Percentiles rank a stretch among this genome's conserved stretches.
These are phyloP conservation scores for Graphiopsis chlorocephala DNA, from an alignment of 2,329 filamentous ascomycete genomes.

Conservation along the genomic window DNA sequence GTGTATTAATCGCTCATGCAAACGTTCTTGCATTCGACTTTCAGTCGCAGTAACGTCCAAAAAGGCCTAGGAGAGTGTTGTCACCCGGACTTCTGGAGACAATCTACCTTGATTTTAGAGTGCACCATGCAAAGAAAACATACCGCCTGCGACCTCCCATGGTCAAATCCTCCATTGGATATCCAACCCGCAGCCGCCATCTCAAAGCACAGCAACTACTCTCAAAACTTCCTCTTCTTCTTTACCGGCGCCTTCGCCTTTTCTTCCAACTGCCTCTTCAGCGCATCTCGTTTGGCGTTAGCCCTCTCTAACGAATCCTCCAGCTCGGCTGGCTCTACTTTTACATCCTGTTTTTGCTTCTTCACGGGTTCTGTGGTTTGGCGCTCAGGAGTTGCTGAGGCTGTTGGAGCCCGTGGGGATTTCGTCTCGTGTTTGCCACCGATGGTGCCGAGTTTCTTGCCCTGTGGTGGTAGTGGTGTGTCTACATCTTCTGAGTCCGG, in stretches of 20 bases:
- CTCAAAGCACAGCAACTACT: not conserved
- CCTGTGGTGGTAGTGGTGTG: not conserved
- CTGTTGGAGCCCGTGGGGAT: not conserved
- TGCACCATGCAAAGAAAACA: no score
- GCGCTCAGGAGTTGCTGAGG: not conserved
- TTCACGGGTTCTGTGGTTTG: not conserved
- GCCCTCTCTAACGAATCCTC: conserved; percentile 47
- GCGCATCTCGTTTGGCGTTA: conserved; percentile 53
- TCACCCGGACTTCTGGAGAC: not conserved
- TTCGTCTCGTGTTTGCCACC: conserved; percentile 16
- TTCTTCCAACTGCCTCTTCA: conserved; percentile 53
- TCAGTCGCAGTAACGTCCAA: no score
- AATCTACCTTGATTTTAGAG: not conserved
- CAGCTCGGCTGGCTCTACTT: conserved; percentile 16
- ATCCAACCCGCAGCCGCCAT: no score
- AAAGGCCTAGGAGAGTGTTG: not conserved
- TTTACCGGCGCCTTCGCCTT: conserved; percentile 53
- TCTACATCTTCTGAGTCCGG: not conserved
- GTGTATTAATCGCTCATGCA: not conserved
- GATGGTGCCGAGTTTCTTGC: conserved; percentile 23
- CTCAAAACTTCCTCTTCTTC: conserved; percentile 58
- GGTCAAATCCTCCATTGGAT: no score
- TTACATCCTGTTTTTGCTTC: not conserved
- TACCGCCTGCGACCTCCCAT: no score
- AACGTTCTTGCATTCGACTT: no score